phyloP scores from a whole-genome alignment of 306 rosid genomes.

The Cicer judaicum region DNA sequence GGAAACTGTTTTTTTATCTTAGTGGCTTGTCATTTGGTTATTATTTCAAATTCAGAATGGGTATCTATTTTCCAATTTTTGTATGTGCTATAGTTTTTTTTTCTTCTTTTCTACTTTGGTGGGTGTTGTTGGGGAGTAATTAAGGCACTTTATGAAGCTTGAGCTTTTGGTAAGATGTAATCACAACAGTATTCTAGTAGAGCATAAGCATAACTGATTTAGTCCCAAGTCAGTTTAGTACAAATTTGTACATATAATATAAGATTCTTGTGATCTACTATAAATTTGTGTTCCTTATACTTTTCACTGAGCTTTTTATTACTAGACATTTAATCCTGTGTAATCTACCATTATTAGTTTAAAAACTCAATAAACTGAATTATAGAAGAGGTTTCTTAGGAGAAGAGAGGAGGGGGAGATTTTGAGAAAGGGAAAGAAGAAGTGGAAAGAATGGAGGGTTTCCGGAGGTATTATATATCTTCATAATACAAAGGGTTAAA shows the following conservation, averaged over 20 bases:
- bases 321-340: no score
- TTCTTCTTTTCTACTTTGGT: not conserved
- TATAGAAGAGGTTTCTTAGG: no score
- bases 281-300: slow-evolving; percentile 20
- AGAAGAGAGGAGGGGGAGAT: no score
- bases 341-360: no score
- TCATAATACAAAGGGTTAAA: no score
- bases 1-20: slow-evolving; percentile 22
- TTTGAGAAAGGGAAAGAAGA: no score
- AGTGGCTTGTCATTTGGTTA: slow-evolving; percentile 40
- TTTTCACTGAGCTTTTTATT: slow-evolving; percentile 21
- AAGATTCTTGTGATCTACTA: slow-evolving; percentile 38
- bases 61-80: slow-evolving; percentile 32
- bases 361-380: no score
- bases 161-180: slow-evolving; percentile 24
- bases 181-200: slow-evolving; percentile 10
- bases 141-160: slow-evolving; percentile 25
- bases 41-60: slow-evolving; percentile 35
- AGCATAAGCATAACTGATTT: not conserved
- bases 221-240: slow-evolving; percentile 40
- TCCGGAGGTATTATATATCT: no score
- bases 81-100: slow-evolving; percentile 8
- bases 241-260: slow-evolving; percentile 48
- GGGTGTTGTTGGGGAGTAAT: slow-evolving; percentile 4
- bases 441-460: no score